A percentile compares a stretch with the other conserved stretches of the same genome.
These are phyloP conservation scores for Arabidopsis arenosa DNA, from an alignment of 345 rosid species.

Conservation along the genomic window DNA sequence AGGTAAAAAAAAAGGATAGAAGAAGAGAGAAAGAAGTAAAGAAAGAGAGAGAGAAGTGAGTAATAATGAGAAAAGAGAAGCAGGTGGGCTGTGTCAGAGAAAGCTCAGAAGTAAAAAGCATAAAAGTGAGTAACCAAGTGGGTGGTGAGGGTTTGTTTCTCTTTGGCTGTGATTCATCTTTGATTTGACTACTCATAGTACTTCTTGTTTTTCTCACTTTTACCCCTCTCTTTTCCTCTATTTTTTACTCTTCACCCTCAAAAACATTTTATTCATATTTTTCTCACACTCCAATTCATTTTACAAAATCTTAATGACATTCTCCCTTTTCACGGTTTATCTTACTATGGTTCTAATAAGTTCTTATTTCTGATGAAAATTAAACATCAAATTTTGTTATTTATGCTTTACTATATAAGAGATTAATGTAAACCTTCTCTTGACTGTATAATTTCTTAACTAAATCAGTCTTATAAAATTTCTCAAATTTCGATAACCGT, in stretches of 20 bases:
- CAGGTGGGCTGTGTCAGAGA: conserved; percentile 50
- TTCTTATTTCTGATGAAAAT: too few species aligned
- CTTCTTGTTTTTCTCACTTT: conserved; percentile 27
- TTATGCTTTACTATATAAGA: too few species aligned
- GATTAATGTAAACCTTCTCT: too few species aligned
- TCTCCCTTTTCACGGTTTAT: too few species aligned
- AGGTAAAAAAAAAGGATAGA: conserved; percentile 3
- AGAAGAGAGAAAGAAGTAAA: not conserved
- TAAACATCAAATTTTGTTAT: too few species aligned
- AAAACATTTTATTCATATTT: not conserved
- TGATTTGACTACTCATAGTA: conserved; percentile 47
- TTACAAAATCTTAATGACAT: too few species aligned
- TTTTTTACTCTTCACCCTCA: not conserved
- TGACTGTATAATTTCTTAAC: too few species aligned
- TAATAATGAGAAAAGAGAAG: conserved; percentile 43
- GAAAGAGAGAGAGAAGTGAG: not conserved
- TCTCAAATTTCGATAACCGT: too few species aligned
- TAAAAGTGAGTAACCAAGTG: conserved; percentile 47
- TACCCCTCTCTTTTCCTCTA: conserved; percentile 3
- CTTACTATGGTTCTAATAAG: too few species aligned
- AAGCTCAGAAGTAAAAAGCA: conserved; percentile 34
- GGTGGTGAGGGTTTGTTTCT: conserved; percentile 49
- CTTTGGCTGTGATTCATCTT: conserved; percentile 28
- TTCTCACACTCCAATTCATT: not conserved
- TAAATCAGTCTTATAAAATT: too few species aligned